Percentiles rank a stretch among this genome's conserved stretches.
Conservation (phyloP, 192 early-diverging fungal genomes). For the Gaertneriomyces semiglobifer region DNA sequence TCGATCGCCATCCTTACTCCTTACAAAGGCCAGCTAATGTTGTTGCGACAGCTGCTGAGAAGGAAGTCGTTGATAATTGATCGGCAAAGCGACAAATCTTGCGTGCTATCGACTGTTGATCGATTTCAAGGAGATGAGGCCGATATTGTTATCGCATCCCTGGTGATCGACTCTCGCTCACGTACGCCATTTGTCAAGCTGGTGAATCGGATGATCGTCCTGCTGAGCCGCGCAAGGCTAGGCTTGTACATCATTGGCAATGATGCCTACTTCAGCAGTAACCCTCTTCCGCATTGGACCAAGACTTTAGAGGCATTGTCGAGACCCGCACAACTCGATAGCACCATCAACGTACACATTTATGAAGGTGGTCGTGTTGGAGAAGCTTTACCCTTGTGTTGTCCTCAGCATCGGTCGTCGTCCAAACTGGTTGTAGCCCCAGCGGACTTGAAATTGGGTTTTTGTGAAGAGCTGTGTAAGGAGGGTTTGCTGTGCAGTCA, state of each 20-base stretch:
- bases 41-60: constrained; percentile 25
- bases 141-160: constrained; percentile 12
- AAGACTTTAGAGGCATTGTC: constrained; percentile 26
- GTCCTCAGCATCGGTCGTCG: constrained; percentile 21
- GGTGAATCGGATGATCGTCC: constrained; percentile 40
- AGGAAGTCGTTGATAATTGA: neutral
- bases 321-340: constrained; percentile 22
- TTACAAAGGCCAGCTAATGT: constrained; percentile 40
- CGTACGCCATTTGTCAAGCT: constrained; percentile 34
- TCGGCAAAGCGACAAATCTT: neutral
- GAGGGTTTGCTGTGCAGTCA: constrained; percentile 23
- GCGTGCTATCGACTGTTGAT: constrained; percentile 3
- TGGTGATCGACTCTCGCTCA: constrained; percentile 28
- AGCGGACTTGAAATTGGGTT: constrained; percentile 16
- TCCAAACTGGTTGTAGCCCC: neutral
- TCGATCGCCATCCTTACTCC: constrained; percentile 41
- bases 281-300: constrained; percentile 28
- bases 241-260: constrained; percentile 39
- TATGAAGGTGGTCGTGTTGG: constrained; percentile 15
- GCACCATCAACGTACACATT: neutral
- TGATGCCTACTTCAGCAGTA: constrained; percentile 29
- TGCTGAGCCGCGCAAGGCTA: constrained; percentile 33
- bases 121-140: constrained; percentile 38
- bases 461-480: constrained; percentile 26
- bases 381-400: constrained; percentile 16